Conservation (phyloP, 306 rosid genomes). For the Sesbania bispinosa region DNA sequence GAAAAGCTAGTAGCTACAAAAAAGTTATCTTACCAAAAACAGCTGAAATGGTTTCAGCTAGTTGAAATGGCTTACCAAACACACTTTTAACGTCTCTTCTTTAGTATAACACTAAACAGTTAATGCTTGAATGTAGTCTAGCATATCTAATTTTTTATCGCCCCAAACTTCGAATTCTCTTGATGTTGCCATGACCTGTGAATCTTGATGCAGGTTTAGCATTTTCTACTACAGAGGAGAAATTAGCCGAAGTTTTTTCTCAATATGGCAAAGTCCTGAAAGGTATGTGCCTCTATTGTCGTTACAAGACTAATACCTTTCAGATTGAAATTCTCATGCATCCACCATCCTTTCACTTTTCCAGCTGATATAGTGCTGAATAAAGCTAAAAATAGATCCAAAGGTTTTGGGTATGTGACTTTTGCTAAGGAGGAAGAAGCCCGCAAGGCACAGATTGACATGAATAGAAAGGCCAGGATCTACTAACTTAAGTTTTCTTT, state of each 20-base stretch:
- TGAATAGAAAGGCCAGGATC: conserved; percentile 29
- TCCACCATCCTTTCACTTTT: background rate
- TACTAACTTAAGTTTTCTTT: background rate
- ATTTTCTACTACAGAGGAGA: conserved; percentile 31
- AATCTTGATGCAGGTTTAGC: conserved; percentile 30
- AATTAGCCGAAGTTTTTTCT: conserved; percentile 29
- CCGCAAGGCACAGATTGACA: conserved; percentile 18
- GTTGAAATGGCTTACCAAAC: too few species aligned
- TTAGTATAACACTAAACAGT: too few species aligned
- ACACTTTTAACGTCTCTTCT: too few species aligned
- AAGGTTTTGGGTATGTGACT: conserved; percentile 36
- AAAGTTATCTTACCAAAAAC: too few species aligned
- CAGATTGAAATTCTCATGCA: background rate
- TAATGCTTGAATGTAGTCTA: background rate
- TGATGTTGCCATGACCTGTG: background rate
- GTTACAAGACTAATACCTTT: background rate
- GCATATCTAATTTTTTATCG: background rate
- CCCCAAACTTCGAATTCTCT: background rate
- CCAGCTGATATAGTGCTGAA: conserved; percentile 29
- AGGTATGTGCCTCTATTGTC: conserved; percentile 5
- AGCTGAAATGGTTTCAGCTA: too few species aligned
- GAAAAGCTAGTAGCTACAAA: too few species aligned
- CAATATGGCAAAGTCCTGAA: conserved; percentile 21
- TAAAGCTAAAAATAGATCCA: conserved; percentile 26
- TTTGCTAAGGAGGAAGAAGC: conserved; percentile 38